Conservation (phyloP, 345 rosid genomes). For the Eucalyptus globulus region DNA sequence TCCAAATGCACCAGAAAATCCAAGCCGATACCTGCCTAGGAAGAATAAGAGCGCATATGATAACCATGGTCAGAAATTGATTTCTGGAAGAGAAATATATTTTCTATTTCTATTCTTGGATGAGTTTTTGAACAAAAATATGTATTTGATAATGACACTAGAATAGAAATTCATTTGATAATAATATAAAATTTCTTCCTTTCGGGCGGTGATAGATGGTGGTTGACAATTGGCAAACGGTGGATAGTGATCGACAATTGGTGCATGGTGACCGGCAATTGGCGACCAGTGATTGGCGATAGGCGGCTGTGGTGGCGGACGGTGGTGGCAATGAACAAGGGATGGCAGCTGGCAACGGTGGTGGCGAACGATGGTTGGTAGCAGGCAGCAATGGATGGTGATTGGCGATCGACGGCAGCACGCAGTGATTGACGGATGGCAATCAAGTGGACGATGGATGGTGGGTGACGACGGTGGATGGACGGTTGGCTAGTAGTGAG, state of each 20-base stretch:
- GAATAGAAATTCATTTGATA: too few relatives aligned
- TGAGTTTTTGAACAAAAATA: too few relatives aligned
- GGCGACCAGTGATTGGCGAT: too few relatives aligned
- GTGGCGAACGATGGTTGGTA: fast-evolving
- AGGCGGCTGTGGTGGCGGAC: fast-evolving
- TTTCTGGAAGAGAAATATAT: fast-evolving
- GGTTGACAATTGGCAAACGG: fast-evolving
- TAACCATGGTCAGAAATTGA: too few relatives aligned
- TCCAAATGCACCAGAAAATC: too few relatives aligned
- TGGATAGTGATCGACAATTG: fast-evolving
- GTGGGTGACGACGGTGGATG: too few relatives aligned
- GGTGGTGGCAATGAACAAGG: fast-evolving
- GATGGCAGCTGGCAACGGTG: fast-evolving
- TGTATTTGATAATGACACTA: too few relatives aligned
- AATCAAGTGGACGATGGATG: fast-evolving
- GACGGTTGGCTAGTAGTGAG: too few relatives aligned
- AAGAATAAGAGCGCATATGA: too few relatives aligned
- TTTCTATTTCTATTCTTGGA: fast-evolving
- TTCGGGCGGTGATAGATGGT: fast-evolving
- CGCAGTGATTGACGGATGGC: fast-evolving
- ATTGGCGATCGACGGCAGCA: fast-evolving
- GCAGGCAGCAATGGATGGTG: fast-evolving
- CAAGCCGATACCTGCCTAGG: too few relatives aligned
- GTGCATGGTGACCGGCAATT: fast-evolving
- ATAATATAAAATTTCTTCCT: too few relatives aligned